Percentiles rank a stretch among this genome's conserved stretches.
These are phyloP conservation scores for Tetracladium setigerum DNA, from an alignment of 495 filamentous ascomycete species.

Conservation along the genomic window DNA sequence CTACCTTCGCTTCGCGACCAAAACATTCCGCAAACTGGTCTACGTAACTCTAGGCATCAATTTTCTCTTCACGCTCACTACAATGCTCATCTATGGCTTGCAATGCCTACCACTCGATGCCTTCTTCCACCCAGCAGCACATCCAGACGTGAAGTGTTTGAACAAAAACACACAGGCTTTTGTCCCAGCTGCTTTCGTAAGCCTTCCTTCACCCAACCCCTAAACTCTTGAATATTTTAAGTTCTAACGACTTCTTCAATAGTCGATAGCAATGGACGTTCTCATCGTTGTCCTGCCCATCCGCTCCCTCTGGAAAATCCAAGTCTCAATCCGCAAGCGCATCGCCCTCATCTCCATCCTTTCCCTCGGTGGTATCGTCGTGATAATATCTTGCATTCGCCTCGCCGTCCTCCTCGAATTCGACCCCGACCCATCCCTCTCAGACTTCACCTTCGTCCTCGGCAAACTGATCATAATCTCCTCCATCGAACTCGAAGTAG, in stretches of 20 bases:
- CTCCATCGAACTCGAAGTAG: slow-evolving; percentile 23
- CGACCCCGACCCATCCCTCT: slow-evolving; percentile 2
- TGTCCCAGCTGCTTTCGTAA: slow-evolving; percentile 14
- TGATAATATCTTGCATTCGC: slow-evolving; percentile 17
- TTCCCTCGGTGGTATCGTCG: slow-evolving; percentile 20
- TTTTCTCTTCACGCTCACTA: slow-evolving; percentile 27
- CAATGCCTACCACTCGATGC: slow-evolving; percentile 11
- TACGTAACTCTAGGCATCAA: slow-evolving; percentile 29
- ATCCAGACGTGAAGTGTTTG: slow-evolving; percentile 28
- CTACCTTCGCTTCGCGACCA: slow-evolving; percentile 40
- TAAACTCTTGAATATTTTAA: slow-evolving; percentile 31
- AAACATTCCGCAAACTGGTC: slow-evolving; percentile 26
- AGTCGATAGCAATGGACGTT: slow-evolving; percentile 32
- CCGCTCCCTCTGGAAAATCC: slow-evolving; percentile 28
- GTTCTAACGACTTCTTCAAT: slow-evolving; percentile 15
- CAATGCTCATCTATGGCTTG: slow-evolving; percentile 15
- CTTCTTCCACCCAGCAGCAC: slow-evolving; percentile 18
- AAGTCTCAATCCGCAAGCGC: slow-evolving; percentile 21
- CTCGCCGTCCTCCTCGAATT: slow-evolving; percentile 21
- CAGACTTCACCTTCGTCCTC: slow-evolving; percentile 22
- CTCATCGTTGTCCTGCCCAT: slow-evolving; percentile 31
- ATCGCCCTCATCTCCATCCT: slow-evolving; percentile 2
- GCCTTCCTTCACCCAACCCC: slow-evolving; percentile 21
- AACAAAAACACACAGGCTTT: slow-evolving; percentile 23
- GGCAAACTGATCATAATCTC: slow-evolving; percentile 28